phyloP scores from a whole-genome alignment of 768 basidiomycete genomes.

The Lanmaoa pseudosensibilis region DNA sequence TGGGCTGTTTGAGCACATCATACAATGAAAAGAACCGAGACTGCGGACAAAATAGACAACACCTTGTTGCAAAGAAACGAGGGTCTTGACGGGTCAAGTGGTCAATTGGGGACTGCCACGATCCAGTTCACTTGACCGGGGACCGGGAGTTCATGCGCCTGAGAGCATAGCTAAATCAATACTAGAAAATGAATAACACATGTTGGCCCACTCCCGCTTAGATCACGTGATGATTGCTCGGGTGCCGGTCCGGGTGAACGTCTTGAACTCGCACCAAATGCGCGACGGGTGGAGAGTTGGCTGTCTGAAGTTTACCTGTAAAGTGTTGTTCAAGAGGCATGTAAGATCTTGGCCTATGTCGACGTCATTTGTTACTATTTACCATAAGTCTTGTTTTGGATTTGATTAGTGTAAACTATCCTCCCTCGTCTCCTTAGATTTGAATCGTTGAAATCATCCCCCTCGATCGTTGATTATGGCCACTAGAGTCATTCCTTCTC shows the following conservation, averaged over 20 bases:
- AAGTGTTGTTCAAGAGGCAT: too few species aligned
- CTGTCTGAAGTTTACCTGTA: too few species aligned
- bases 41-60: background rate
- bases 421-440: too few species aligned
- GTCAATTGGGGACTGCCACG: background rate
- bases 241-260: too few species aligned
- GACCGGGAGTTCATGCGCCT: slow-evolving; percentile 1
- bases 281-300: too few species aligned
- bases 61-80: slow-evolving; percentile 12
- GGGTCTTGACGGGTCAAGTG: background rate
- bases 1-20: slow-evolving; percentile 1
- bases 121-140: background rate
- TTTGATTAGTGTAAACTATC: too few species aligned
- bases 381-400: too few species aligned
- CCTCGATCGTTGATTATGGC: slow-evolving; percentile 9
- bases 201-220: background rate
- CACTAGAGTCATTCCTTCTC: slow-evolving; percentile 20
- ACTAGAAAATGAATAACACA: too few species aligned
- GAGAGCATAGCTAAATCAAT: background rate
- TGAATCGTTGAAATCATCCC: background rate
- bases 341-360: too few species aligned
- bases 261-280: too few species aligned
- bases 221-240: slow-evolving; percentile 6
- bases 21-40: background rate
- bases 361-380: too few species aligned